phyloP scores from a whole-genome alignment of 108 stramenopile species.

The Craspedostauros australis region DNA sequence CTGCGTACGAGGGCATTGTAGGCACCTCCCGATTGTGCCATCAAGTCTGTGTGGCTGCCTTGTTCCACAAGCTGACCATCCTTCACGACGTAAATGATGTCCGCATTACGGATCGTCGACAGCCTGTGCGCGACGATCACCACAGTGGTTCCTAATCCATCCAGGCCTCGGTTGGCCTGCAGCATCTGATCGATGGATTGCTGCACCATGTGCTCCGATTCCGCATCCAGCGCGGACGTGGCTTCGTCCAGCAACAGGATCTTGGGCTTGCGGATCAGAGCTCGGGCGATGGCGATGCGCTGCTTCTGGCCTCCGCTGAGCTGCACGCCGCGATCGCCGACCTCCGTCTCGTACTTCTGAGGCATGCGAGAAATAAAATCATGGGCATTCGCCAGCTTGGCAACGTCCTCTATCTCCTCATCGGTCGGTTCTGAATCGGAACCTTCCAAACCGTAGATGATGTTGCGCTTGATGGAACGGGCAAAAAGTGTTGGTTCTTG shows the following conservation, averaged over 20 bases:
- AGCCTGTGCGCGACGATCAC: constrained; percentile 93
- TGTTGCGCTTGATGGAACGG: constrained; percentile 77
- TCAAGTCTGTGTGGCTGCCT: constrained; percentile 82
- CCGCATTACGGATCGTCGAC: constrained; percentile 79
- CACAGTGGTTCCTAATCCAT: constrained; percentile 54
- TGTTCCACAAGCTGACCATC: constrained; percentile 77
- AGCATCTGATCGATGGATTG: constrained; percentile 76
- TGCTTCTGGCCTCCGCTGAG: constrained; percentile 72
- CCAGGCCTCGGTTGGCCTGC: constrained; percentile 14
- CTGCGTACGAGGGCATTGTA: constrained; percentile 59
- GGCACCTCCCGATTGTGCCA: constrained; percentile 49
- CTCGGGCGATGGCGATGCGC: constrained; percentile 84
- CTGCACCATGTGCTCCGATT: constrained; percentile 69
- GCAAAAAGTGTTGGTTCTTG: constrained; percentile 90
- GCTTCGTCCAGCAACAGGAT: constrained; percentile 40
- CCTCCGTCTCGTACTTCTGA: constrained; percentile 59
- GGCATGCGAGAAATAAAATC: constrained; percentile 57
- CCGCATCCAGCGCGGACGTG: constrained; percentile 46
- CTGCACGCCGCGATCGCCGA: constrained; percentile 69
- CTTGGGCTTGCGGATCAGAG: constrained; percentile 59
- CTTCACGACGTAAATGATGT: constrained; percentile 86
- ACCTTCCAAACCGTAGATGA: constrained; percentile 72
- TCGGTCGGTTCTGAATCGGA: constrained; percentile 42
- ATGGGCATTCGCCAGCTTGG: constrained; percentile 76
- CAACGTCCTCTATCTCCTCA: constrained; percentile 70